phyloP scores from a whole-genome alignment of 2,329 filamentous ascomycete species.

The Colletotrichum australisinense region DNA sequence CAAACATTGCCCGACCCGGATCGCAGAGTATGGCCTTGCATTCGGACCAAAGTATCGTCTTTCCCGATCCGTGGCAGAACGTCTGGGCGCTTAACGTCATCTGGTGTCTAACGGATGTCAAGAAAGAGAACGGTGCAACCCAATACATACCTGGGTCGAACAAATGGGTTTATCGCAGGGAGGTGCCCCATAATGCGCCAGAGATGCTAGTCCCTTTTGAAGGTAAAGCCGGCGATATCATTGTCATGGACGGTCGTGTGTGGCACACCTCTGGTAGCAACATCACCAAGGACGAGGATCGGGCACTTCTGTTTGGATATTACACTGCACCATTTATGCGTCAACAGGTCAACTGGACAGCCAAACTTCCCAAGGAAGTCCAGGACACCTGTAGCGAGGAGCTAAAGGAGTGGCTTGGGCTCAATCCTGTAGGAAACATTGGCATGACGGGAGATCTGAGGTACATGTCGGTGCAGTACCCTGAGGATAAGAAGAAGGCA shows the following conservation, averaged over 20 bases:
- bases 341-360: neutral
- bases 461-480: neutral
- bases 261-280: neutral
- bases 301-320: neutral
- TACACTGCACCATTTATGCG: neutral
- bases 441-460: neutral
- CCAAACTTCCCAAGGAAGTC: neutral
- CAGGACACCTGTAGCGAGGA: neutral
- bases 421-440: neutral
- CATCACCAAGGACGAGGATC: neutral
- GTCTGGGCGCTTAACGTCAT: neutral
- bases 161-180: neutral
- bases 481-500: neutral
- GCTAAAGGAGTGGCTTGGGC: neutral
- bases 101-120: neutral
- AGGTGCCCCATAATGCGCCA: neutral
- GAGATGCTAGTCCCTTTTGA: neutral
- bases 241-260: neutral
- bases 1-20: neutral
- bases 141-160: neutral
- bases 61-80: neutral
- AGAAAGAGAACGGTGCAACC: neutral
- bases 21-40: neutral
- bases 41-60: neutral
- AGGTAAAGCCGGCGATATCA: neutral